These are phyloP conservation scores for Elaeis guineensis DNA, from an alignment of 176 grass and related monocot genomes.

Conservation along the genomic window DNA sequence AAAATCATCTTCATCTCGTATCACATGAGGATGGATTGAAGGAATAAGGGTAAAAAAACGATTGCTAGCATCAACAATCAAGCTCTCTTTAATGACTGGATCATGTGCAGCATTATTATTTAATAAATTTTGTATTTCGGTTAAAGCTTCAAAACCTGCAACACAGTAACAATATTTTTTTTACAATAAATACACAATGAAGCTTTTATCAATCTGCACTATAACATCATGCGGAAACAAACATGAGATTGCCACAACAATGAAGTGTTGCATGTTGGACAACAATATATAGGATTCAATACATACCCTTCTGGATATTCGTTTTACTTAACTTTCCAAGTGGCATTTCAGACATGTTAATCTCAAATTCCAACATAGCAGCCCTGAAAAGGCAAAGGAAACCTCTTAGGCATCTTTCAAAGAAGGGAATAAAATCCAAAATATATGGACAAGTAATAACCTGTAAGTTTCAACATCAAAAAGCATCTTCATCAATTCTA, in stretches of 20 bases:
- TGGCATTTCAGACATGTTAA: constrained; percentile 98
- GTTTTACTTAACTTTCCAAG: constrained; percentile 94
- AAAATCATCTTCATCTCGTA: constrained; percentile 64
- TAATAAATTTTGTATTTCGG: constrained; percentile 86
- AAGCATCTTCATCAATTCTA: constrained; percentile 85
- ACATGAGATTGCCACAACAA: too few relatives aligned
- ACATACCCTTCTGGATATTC: constrained; percentile 81
- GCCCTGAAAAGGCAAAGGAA: constrained; percentile 32
- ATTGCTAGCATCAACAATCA: constrained; percentile 84
- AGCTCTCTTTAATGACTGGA: constrained; percentile 62
- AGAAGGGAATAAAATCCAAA: neutral
- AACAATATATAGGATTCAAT: constrained; percentile 4
- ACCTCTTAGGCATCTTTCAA: neutral
- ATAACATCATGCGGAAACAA: too few relatives aligned
- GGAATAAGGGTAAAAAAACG: constrained; percentile 94
- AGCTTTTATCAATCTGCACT: too few relatives aligned
- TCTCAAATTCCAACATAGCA: constrained; percentile 95
- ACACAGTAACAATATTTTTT: constrained; percentile 9
- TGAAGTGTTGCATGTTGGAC: too few relatives aligned
- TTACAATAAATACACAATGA: neutral
- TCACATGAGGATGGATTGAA: constrained; percentile 83
- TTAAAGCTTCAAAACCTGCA: constrained; percentile 93
- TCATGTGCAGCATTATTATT: constrained; percentile 37
- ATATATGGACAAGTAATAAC: constrained; percentile 28
- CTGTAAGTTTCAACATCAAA: constrained; percentile 93